Percentiles rank a stretch among this genome's conserved stretches.
Evolutionary conservation across 257 asterid genomes (phyloP).

Genomic region (Orobanche coerulescens): DNA sequence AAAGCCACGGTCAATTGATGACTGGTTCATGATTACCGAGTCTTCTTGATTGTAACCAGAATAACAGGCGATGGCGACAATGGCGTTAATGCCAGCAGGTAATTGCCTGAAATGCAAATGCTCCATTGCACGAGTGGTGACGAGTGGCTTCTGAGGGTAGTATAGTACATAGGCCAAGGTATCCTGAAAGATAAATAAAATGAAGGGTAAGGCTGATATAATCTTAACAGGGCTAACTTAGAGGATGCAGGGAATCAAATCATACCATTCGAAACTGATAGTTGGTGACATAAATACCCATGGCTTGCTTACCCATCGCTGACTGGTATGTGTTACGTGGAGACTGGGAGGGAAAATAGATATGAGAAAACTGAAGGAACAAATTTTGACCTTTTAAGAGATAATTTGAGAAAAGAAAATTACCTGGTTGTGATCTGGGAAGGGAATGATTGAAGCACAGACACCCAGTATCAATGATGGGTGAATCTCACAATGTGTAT

Average conservation of each 20-base stretch:
- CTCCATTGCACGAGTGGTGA: constrained; percentile 99
- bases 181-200: constrained; percentile 41
- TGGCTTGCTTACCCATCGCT: constrained; percentile 99
- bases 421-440: constrained; percentile 99
- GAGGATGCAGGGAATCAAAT: constrained; percentile 15
- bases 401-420: not conserved
- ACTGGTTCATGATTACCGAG: constrained; percentile 97
- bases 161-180: constrained; percentile 91
- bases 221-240: constrained; percentile 1
- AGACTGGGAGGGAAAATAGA: constrained; percentile 46
- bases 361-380: constrained; percentile 21
- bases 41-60: constrained; percentile 98
- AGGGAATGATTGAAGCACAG: constrained; percentile 98
- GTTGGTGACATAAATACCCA: constrained; percentile 96
- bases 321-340: constrained; percentile 99
- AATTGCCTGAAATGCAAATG: constrained; percentile 94
- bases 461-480: constrained; percentile 94
- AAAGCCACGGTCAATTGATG: constrained; percentile 93
- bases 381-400: constrained; percentile 1
- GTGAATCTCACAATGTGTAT: constrained; percentile 95
- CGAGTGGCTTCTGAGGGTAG: constrained; percentile 97
- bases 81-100: constrained; percentile 97
- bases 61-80: constrained; percentile 89
- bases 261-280: constrained; percentile 95
- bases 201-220: not conserved